phyloP scores from a whole-genome alignment of 2,329 filamentous ascomycete genomes.

The Beauveria medogensis region DNA sequence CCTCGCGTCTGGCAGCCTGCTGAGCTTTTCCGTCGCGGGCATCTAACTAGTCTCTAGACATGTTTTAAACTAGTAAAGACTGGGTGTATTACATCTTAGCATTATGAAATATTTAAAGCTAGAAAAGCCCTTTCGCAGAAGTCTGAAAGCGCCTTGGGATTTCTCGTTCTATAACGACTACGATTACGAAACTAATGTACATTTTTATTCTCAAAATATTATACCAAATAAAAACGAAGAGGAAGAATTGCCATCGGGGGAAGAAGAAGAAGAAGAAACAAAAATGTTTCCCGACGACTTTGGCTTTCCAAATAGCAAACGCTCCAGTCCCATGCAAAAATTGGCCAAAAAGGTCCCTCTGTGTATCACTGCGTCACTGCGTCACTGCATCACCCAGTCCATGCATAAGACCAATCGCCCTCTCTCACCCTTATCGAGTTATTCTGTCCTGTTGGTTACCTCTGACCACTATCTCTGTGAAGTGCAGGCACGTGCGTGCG shows the following conservation, averaged over 20 bases:
- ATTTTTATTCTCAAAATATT: background rate
- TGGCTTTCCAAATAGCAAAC: conserved; percentile 1
- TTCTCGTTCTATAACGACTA: background rate
- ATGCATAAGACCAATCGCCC: background rate
- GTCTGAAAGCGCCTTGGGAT: background rate
- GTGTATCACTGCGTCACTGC: background rate
- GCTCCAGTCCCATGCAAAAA: background rate
- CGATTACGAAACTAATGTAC: conserved; percentile 7
- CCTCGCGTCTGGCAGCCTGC: conserved; percentile 72
- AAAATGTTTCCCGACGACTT: background rate
- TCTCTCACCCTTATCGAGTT: background rate
- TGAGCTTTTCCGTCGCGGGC: conserved; percentile 69
- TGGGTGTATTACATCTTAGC: background rate
- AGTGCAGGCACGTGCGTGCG: background rate
- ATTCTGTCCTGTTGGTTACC: background rate
- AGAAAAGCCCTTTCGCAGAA: background rate
- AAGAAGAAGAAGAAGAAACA: background rate
- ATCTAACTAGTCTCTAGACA: conserved; percentile 26
- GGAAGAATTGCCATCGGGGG: background rate
- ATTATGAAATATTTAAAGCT: background rate
- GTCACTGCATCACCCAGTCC: background rate
- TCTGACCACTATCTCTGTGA: background rate
- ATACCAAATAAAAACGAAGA: background rate
- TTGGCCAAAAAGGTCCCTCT: background rate
- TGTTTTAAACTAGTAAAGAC: background rate